Base-by-base conservation (phyloP, 2,329 filamentous ascomycete species). In the Aphanocladium album region DNA sequence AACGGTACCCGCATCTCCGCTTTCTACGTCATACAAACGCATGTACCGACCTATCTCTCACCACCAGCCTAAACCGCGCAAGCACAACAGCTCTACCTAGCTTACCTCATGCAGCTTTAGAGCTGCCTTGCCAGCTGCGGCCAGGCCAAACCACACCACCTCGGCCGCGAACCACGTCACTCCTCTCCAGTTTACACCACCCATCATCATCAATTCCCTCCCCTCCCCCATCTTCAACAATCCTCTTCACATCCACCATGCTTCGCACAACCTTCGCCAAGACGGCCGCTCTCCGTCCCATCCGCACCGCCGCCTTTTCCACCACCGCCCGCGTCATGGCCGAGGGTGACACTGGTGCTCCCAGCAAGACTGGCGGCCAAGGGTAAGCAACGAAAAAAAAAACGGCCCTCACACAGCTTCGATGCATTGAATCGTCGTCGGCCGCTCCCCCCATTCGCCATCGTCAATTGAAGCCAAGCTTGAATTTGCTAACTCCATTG, bases 341-440 rank as follows among this genome's bases (percentile, higher is more conserved):
- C 63, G 88, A 83, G 67, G 90, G 89, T 65, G 89, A 91, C 73
- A 88, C 85, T 65, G 89, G 89, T 62, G 76, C 83, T 60, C 81
- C 82, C 64, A 80, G 78, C 68, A 81, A 78, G 73, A 75, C 75
- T 12, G 81, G 82, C 63, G 81, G 81, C 71, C 67, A 71, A 70
- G 78, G 81, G 83, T 85, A 74, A 72, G n/a, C 55, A n/a, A n/a
- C n/a, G n/a, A n/a, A n/a, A n/a, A n/a, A n/a, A n/a, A n/a, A n/a
- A n/a, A n/a, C n/a, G n/a, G n/a, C n/a, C n/a, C n/a, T n/a, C n/a
- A n/a, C n/a, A n/a, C n/a, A n/a, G n/a, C n/a, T n/a, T n/a, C n/a
- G n/a, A n/a, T n/a, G n/a, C n/a, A n/a, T n/a, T n/a, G 21, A 53
- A 53, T 6, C 27, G 16, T 39, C 50, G 17, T n/a, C 16, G 7